Conservation (phyloP, 331 rosid genomes). For the Spiraea crenata region DNA sequence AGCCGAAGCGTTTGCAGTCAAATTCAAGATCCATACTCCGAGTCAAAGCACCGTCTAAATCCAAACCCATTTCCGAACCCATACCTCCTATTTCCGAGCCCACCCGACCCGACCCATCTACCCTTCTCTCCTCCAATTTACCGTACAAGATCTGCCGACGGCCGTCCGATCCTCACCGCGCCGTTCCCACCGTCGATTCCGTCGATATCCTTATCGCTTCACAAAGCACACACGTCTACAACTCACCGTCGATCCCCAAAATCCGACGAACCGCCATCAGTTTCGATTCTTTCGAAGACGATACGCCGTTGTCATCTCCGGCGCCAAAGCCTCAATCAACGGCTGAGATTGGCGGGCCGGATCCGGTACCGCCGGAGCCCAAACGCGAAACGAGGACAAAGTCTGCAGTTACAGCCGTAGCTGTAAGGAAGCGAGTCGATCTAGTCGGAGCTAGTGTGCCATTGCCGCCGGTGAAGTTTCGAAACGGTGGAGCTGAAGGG, state of each 20-base stretch:
- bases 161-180: slow-evolving; percentile 33
- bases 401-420: slow-evolving; percentile 14
- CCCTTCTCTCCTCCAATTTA: slow-evolving; percentile 28
- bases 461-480: slow-evolving; percentile 41
- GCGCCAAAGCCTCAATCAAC: slow-evolving; percentile 7
- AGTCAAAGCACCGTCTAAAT: slow-evolving; percentile 30
- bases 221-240: slow-evolving; percentile 43
- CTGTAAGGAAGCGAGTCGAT: slow-evolving; percentile 44
- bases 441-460: slow-evolving; percentile 59
- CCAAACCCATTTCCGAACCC: slow-evolving; percentile 36
- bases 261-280: slow-evolving; percentile 41
- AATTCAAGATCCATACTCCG: slow-evolving; percentile 21
- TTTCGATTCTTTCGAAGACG: slow-evolving; percentile 34
- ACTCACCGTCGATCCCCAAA: slow-evolving; percentile 59
- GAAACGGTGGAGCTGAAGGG: slow-evolving; percentile 52
- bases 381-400: slow-evolving; percentile 13
- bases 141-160: slow-evolving; percentile 65
- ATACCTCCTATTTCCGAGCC: slow-evolving; percentile 27
- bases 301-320: slow-evolving; percentile 19
- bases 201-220: slow-evolving; percentile 56
- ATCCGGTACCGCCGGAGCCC: slow-evolving; percentile 19
- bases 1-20: too few relatives aligned
- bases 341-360: slow-evolving; percentile 15
- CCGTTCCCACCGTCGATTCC: slow-evolving; percentile 35
- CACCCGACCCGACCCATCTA: slow-evolving; percentile 23